Evolutionary conservation across 2,329 filamentous ascomycete species (phyloP).

Genomic region (Aspergillus japonicus): DNA sequence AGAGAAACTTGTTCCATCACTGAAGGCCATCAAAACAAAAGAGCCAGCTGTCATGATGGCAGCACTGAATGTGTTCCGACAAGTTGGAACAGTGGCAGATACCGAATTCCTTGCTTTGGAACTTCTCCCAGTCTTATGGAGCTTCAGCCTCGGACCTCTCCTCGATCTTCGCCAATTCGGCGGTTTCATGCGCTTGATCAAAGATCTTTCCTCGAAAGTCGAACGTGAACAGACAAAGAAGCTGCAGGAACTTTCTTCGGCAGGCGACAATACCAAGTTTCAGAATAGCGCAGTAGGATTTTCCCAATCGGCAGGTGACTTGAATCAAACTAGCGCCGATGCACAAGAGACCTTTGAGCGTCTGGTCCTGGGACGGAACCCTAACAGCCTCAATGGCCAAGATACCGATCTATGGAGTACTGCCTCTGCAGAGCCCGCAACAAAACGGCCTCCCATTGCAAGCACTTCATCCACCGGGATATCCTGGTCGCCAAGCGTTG

Average conservation of each 20-base stretch:
- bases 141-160: slow-evolving; percentile 84
- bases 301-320: slow-evolving; percentile 26
- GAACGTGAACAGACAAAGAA: slow-evolving; percentile 88
- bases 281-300: slow-evolving; percentile 28
- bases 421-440: slow-evolving; percentile 31
- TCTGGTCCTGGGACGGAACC: slow-evolving; percentile 73
- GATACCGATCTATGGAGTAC: slow-evolving; percentile 35
- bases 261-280: slow-evolving; percentile 51
- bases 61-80: slow-evolving; percentile 76
- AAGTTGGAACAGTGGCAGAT: slow-evolving; percentile 79
- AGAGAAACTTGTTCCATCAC: slow-evolving; percentile 88
- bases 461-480: slow-evolving; percentile 32
- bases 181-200: slow-evolving; percentile 85
- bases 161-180: slow-evolving; percentile 87
- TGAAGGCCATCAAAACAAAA: slow-evolving; percentile 94
- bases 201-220: slow-evolving; percentile 71
- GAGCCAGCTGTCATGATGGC: slow-evolving; percentile 98
- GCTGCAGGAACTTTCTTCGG: slow-evolving; percentile 74
- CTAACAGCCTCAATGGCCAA: slow-evolving; percentile 36
- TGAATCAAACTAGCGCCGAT: slow-evolving; percentile 50
- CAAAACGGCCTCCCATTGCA: slow-evolving; percentile 25
- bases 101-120: slow-evolving; percentile 90
- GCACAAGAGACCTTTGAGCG: slow-evolving; percentile 76
- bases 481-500: slow-evolving; percentile 43
- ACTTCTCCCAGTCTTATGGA: slow-evolving; percentile 85